A percentile compares a stretch with the other conserved stretches of the same genome.
These are phyloP conservation scores for Fraxinus greggii DNA, from an alignment of 305 asterid genomes.

Conservation along the genomic window DNA sequence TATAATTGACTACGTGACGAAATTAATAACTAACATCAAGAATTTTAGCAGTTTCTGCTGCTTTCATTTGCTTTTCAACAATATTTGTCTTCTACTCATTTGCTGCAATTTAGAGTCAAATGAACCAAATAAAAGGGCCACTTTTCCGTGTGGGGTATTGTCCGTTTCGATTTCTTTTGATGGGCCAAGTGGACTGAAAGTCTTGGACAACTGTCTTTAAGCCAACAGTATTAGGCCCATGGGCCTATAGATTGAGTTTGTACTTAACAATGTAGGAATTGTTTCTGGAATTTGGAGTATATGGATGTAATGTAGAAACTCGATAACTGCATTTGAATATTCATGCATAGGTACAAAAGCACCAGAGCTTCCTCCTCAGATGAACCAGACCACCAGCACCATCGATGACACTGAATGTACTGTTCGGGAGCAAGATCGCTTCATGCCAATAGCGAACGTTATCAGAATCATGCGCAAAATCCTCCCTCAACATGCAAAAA, in stretches of 20 bases:
- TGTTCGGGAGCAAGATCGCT: slow-evolving; percentile 76
- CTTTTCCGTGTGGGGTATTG: not conserved
- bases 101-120: not conserved
- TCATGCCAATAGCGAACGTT: slow-evolving; percentile 95
- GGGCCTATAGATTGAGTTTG: not conserved
- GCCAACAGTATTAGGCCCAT: not conserved
- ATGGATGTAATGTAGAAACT: not conserved
- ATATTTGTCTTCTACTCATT: slow-evolving; percentile 19
- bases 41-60: slow-evolving; percentile 15
- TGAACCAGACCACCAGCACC: slow-evolving; percentile 23
- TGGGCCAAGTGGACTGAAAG: not conserved
- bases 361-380: slow-evolving; percentile 39
- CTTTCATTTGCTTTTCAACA: slow-evolving; percentile 29
- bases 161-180: not conserved
- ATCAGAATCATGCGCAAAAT: slow-evolving; percentile 85
- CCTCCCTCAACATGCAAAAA: slow-evolving; percentile 83
- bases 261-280: not conserved
- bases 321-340: not conserved
- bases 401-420: slow-evolving; percentile 47
- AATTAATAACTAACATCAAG: slow-evolving; percentile 11
- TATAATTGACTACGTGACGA: not conserved
- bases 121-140: not conserved
- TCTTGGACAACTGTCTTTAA: not conserved
- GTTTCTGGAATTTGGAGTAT: not conserved
- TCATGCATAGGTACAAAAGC: slow-evolving; percentile 34